phyloP scores from a whole-genome alignment of 768 basidiomycete genomes.

The Phanerochaete carnosa region DNA sequence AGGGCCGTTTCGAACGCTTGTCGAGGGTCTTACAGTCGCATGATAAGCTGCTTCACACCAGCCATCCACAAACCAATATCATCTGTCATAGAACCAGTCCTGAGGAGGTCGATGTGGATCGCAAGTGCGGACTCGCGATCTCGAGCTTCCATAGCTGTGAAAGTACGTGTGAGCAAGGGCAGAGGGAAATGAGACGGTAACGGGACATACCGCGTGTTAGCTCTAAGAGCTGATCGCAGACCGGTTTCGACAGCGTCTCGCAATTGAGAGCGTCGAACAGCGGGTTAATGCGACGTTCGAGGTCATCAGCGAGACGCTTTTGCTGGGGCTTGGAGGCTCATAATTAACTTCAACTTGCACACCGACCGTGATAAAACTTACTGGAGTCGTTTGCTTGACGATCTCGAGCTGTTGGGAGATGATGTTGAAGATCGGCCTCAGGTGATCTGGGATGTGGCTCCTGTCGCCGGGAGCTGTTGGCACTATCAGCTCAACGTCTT shows the following conservation, averaged over 20 bases:
- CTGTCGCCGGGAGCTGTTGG: slow-evolving; percentile 81
- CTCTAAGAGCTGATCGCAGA: slow-evolving; percentile 68
- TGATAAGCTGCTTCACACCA: slow-evolving; percentile 84
- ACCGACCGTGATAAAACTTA: slow-evolving; percentile 33
- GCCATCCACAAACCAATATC: slow-evolving; percentile 89
- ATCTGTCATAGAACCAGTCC: slow-evolving; percentile 71
- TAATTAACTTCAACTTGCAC: slow-evolving; percentile 3
- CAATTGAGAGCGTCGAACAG: slow-evolving; percentile 94
- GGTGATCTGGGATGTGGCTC: slow-evolving; percentile 79
- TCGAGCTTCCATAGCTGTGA: slow-evolving; percentile 72
- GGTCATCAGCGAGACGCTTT: slow-evolving; percentile 80
- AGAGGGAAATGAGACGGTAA: background rate
- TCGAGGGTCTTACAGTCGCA: slow-evolving; percentile 44
- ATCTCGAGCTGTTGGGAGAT: slow-evolving; percentile 60
- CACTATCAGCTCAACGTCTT: slow-evolving; percentile 5
- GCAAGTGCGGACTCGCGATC: slow-evolving; percentile 77
- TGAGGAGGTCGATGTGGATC: slow-evolving; percentile 84
- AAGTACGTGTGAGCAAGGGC: background rate
- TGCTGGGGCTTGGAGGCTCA: slow-evolving; percentile 59
- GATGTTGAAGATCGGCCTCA: slow-evolving; percentile 61
- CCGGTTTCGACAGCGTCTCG: slow-evolving; percentile 67
- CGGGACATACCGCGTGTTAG: slow-evolving; percentile 65
- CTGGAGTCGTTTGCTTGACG: slow-evolving; percentile 73
- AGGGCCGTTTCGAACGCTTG: background rate
- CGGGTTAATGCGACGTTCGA: slow-evolving; percentile 80